A percentile compares a stretch with the other conserved stretches of the same genome.
These are phyloP conservation scores for Ascocoryne sarcoides DNA, from an alignment of 2,329 filamentous ascomycete species.

Conservation along the genomic window DNA sequence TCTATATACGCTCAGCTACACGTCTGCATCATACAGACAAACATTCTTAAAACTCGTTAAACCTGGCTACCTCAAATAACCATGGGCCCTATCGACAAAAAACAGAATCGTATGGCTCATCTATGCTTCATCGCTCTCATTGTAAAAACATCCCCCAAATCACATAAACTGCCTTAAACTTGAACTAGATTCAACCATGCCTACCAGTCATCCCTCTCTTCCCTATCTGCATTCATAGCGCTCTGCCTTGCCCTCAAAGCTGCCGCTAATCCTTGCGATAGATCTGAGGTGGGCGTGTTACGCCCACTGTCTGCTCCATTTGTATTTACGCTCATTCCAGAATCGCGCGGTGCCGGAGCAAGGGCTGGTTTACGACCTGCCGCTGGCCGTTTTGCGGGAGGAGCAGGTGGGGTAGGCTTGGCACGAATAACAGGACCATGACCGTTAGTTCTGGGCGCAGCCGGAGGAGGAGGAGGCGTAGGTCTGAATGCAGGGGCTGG, in stretches of 20 bases:
- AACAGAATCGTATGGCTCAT: constrained; percentile 5
- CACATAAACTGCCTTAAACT: background rate
- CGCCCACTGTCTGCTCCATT: constrained; percentile 46
- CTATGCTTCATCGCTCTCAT: constrained; percentile 10
- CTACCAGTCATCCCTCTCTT: constrained; percentile 30
- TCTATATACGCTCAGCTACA: too few relatives aligned
- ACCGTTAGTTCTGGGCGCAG: constrained; percentile 32
- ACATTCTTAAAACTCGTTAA: too few relatives aligned
- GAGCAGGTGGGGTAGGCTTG: constrained; percentile 28
- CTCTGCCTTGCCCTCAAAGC: constrained; percentile 69
- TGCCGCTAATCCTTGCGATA: constrained; percentile 68
- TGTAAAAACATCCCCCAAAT: background rate
- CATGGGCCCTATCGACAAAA: background rate
- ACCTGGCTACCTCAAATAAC: too few relatives aligned
- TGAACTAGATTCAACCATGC: background rate
- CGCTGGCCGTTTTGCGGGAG: constrained; percentile 69
- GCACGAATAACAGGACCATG: constrained; percentile 30
- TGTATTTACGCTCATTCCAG: constrained; percentile 52
- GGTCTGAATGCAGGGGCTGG: constrained; percentile 36
- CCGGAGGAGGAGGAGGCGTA: constrained; percentile 54
- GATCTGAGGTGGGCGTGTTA: constrained; percentile 62
- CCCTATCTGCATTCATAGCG: constrained; percentile 49
- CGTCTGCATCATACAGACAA: too few relatives aligned
- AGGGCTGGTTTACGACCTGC: constrained; percentile 62
- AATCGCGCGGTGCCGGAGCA: constrained; percentile 61